phyloP scores from a whole-genome alignment of 2,329 filamentous ascomycete species.

The Penicillium oxalicum region DNA sequence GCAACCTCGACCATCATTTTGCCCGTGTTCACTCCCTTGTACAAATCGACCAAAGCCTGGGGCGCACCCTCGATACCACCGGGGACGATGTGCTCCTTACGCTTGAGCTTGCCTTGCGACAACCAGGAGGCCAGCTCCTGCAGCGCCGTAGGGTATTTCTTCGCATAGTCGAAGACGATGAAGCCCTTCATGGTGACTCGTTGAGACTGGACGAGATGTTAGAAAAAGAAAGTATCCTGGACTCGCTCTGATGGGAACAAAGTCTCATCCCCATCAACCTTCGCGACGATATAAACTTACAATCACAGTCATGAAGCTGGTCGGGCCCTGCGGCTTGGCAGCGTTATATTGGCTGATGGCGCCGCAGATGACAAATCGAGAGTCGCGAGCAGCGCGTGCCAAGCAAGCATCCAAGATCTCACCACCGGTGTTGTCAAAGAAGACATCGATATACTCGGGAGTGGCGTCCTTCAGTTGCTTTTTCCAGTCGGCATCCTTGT shows the following conservation, averaged over 20 bases:
- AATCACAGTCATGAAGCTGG: conserved; percentile 40
- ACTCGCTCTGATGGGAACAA: too few species aligned
- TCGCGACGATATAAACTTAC: conserved; percentile 20
- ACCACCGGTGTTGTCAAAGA: conserved; percentile 69
- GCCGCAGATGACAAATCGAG: conserved; percentile 67
- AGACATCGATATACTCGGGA: conserved; percentile 58
- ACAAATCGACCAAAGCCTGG: conserved; percentile 58
- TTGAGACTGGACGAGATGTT: conserved; percentile 26
- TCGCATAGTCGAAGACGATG: conserved; percentile 62
- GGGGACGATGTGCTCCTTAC: conserved; percentile 63
- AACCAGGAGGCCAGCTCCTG: conserved; percentile 62
- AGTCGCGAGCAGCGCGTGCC: conserved; percentile 53
- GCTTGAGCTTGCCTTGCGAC: conserved; percentile 64
- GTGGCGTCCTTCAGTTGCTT: conserved; percentile 57
- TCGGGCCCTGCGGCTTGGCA: conserved; percentile 50
- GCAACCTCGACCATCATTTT: conserved; percentile 49
- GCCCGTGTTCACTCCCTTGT: conserved; percentile 64
- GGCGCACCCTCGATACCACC: conserved; percentile 63
- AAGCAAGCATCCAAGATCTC: conserved; percentile 64
- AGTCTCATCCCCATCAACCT: too few species aligned
- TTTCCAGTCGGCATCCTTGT: conserved; percentile 59
- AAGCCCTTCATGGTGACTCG: conserved; percentile 60
- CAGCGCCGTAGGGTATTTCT: conserved; percentile 53
- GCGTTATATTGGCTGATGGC: conserved; percentile 64
- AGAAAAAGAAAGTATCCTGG: conserved; percentile 4